phyloP scores from a whole-genome alignment of 225 moss, liverwort and hornwort genomes.

The Pseudisothecium myosuroides region DNA sequence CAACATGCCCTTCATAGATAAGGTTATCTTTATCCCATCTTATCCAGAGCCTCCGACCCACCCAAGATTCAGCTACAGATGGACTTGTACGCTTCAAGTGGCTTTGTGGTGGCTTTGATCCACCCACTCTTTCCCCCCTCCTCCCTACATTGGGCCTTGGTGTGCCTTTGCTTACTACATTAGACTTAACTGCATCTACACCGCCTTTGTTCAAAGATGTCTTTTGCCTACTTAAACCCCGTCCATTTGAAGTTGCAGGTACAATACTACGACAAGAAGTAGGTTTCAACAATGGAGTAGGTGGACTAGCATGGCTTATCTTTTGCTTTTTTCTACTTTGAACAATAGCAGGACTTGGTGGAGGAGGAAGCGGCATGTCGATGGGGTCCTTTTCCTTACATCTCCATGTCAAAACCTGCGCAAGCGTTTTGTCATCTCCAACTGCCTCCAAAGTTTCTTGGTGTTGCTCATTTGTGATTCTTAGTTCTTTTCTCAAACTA shows the following conservation, averaged over 20 bases:
- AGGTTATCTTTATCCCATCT: slow-evolving; percentile 57
- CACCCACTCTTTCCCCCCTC: not conserved
- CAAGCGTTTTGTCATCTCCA: slow-evolving; percentile 19
- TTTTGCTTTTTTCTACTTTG: slow-evolving; percentile 60
- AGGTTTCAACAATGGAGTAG: not conserved
- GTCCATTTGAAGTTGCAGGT: no score
- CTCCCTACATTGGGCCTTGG: not conserved
- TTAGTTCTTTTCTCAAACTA: slow-evolving; percentile 45
- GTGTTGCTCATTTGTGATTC: slow-evolving; percentile 53
- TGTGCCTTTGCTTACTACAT: not conserved
- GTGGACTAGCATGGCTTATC: slow-evolving; percentile 12
- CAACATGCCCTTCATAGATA: slow-evolving; percentile 47
- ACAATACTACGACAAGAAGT: rapidly evolving
- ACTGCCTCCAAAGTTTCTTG: slow-evolving; percentile 34
- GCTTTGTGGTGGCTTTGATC: not conserved
- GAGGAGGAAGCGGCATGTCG: not conserved
- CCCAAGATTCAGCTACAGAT: slow-evolving; percentile 16
- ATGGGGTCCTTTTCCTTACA: not conserved
- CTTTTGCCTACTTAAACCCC: not conserved
- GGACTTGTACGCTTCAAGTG: not conserved
- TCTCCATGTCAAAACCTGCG: slow-evolving; percentile 37
- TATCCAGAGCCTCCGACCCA: slow-evolving; percentile 47
- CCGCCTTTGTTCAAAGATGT: not conserved
- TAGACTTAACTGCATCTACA: not conserved
- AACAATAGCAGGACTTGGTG: slow-evolving; percentile 17